Evolutionary conservation across 2,329 filamentous ascomycete species (phyloP), one percentile per base, ranked within the genome.

Genomic region (Arthrobotrys conoides): DNA sequence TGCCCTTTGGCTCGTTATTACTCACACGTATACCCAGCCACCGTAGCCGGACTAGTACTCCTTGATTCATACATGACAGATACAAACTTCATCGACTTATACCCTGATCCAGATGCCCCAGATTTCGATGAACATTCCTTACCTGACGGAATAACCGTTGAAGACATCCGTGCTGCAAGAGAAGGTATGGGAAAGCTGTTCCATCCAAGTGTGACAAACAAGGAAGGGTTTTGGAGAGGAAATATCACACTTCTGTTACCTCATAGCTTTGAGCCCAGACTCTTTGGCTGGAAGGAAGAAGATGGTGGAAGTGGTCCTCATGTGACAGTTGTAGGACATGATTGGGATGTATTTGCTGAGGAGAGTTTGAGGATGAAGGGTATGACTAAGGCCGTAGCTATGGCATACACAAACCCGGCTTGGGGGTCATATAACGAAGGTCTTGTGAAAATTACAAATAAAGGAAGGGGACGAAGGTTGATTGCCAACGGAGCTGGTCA

Each of bases 51-150:
- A 0, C 82, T 87, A 2, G 38, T 90, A 0, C 85, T 90, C 8
- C 86, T 90, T 0, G 89, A 90, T 81, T 88, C 86, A 41, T 87
- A 89, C 79, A 86, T 90, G 82, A 87, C 88, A 16, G 88, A 90
- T 81, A 86, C 86, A 0, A 87, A 90, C 80, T 87, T 88, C 33
- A 85, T 88, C 0, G 87, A 86, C 5, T 78, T 89, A 3, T 88
- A 88, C 81, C 88, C 89, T 0, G 86, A 90, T 79, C 88, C 88
- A 0, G 87, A 89, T 70, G 84, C 83, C 0, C 76, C 84, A 0
- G 83, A 71, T 3, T 89, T 89, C 79, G 84, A 88, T 59, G 81
- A 82, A 0, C 68, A 80, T 0, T 81, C 80, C 0, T 82, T 89
- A 2, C 87, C 87, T 0, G 65, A 81, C 0, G 86, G 84, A 27